Conservation (phyloP, 345 rosid genomes). For the Bruguiera parviflora region DNA sequence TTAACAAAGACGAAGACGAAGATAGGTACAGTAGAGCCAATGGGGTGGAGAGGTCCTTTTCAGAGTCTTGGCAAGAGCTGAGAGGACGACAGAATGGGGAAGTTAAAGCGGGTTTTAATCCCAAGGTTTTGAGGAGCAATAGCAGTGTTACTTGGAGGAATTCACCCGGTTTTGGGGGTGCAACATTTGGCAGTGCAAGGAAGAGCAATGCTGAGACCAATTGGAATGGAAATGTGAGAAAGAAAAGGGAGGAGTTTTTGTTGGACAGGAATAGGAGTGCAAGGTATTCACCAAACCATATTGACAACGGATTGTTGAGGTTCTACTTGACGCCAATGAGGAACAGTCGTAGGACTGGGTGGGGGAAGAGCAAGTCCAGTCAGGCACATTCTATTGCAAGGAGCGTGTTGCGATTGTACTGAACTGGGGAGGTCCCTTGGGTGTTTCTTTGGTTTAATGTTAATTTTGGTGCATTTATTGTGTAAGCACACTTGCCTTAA, state of each 20-base stretch:
- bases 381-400: slow-evolving; percentile 71
- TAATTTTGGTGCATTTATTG: slow-evolving; percentile 50
- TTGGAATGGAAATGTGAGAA: slow-evolving; percentile 52
- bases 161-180: slow-evolving; percentile 44
- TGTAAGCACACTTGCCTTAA: slow-evolving; percentile 46
- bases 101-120: slow-evolving; percentile 51
- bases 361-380: slow-evolving; percentile 52
- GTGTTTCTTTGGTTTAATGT: slow-evolving; percentile 41
- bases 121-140: slow-evolving; percentile 78
- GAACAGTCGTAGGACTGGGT: slow-evolving; percentile 56
- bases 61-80: slow-evolving; percentile 88
- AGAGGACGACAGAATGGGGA: slow-evolving; percentile 63
- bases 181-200: slow-evolving; percentile 44
- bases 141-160: slow-evolving; percentile 98
- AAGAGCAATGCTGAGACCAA: slow-evolving; percentile 57
- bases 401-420: slow-evolving; percentile 73
- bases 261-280: slow-evolving; percentile 77
- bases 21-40: slow-evolving; percentile 61
- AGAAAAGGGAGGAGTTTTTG: slow-evolving; percentile 55
- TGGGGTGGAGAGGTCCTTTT: slow-evolving; percentile 67
- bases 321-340: slow-evolving; percentile 75
- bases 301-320: slow-evolving; percentile 75
- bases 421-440: slow-evolving; percentile 28
- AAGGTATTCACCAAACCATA: slow-evolving; percentile 67
- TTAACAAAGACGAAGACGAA: slow-evolving; percentile 65